A percentile compares a stretch with the other conserved stretches of the same genome.
phyloP scores from a whole-genome alignment of 768 basidiomycete genomes.

The Galerina sulciceps region DNA sequence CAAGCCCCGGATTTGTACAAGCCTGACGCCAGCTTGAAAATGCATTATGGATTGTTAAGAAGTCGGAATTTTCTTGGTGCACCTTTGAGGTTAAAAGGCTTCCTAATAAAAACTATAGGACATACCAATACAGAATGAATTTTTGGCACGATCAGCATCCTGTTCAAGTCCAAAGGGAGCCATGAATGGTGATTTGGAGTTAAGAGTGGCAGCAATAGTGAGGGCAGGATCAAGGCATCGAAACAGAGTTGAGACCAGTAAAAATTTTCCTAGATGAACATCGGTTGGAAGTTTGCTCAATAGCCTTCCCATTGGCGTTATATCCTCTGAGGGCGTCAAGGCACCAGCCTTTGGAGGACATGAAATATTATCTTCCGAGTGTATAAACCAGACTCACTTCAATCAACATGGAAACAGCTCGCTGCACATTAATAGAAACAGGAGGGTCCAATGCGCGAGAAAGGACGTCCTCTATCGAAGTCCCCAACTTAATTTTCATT shows the following conservation, averaged over 20 bases:
- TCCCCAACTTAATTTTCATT: conserved; percentile 85
- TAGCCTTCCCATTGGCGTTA: conserved; percentile 91
- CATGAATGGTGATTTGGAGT: conserved; percentile 92
- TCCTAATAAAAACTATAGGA: neutral
- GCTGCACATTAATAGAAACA: conserved; percentile 80
- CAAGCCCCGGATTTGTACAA: conserved; percentile 61
- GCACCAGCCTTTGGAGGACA: conserved; percentile 69
- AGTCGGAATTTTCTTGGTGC: conserved; percentile 88
- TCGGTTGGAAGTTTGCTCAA: conserved; percentile 94
- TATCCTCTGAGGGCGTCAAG: conserved; percentile 83
- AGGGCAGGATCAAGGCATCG: conserved; percentile 95
- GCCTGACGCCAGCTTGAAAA: conserved; percentile 87
- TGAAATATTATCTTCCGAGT: neutral
- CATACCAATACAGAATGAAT: conserved; percentile 75
- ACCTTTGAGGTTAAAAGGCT: conserved; percentile 2
- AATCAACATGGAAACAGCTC: conserved; percentile 88
- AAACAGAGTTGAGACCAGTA: conserved; percentile 83
- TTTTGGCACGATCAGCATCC: conserved; percentile 86
- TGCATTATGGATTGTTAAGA: conserved; percentile 90
- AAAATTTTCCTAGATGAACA: conserved; percentile 93
- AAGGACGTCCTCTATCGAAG: conserved; percentile 89
- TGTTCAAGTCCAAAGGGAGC: conserved; percentile 86
- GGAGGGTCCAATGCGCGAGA: conserved; percentile 91
- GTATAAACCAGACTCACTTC: conserved; percentile 54
- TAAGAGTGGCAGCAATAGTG: conserved; percentile 91